Base-by-base conservation (phyloP, 2,329 filamentous ascomycete genomes). In the Cercospora nicotianae region DNA sequence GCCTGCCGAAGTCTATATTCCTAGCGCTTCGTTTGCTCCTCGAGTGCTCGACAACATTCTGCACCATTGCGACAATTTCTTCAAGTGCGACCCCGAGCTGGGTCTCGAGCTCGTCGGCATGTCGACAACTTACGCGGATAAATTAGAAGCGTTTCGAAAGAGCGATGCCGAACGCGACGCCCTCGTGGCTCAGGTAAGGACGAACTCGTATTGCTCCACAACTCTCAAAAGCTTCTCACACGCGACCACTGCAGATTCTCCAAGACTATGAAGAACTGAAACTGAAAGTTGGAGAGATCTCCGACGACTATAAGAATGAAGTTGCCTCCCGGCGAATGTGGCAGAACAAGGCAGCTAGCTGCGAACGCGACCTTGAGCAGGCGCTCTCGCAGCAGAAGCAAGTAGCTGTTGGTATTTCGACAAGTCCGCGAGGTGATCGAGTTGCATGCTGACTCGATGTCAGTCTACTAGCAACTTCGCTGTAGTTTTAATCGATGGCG, bases 401-500 rank as follows among this genome's bases (percentile, higher is more conserved):
- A 53, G 68, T 66, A 48, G 75, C 75, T 30, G 75, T 76, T 63
- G 31, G 72, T 63, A n/a, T 30, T 53, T 13, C 5, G n/a, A 16
- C 16, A 28, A 6, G 4, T 36, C 58, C 26, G 7, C 9, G 2
- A 13, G 5, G n/a, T 6, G 7, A 51, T 23, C 42, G 53, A 16
- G 31, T 31, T 2, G 48, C 2, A 18, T 10, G 13, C 36, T 65
- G 63, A 64, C 61, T 33, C 7, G 8, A 8, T 23, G 18, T 23
- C 59, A 78, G 75, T 71, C 69, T 12, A 74, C 74, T 36, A 81
- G 77, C 68, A 79, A 81, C 18, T 84, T 84, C 67, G 80, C 81
- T 12, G 73, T 83, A 72, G 81, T 78, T 45, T 73, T 84, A 58
- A 81, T 84, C 58, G 83, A 84, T 74, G 83, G 83, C n/a, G 83